These are phyloP conservation scores for Eucalyptus albens DNA, from an alignment of 345 rosid species.

Conservation along the genomic window DNA sequence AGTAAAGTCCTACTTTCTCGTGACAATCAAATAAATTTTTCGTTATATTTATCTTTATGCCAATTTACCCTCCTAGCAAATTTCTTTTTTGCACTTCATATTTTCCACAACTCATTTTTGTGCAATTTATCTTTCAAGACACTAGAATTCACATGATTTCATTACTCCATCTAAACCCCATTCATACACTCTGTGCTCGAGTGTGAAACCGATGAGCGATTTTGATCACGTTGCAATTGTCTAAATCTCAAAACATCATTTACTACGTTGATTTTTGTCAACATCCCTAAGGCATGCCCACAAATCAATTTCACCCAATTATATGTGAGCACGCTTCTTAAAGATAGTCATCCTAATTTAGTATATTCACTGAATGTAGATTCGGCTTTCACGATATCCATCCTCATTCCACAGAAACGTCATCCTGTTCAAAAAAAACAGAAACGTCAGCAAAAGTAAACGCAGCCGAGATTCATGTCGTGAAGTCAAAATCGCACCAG, in stretches of 20 bases:
- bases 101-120: background rate
- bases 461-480: background rate
- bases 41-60: background rate
- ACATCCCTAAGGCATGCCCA: background rate
- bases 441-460: background rate
- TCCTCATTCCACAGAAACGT: background rate
- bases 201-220: background rate
- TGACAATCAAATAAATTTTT: background rate
- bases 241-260: background rate
- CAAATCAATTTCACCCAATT: background rate
- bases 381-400: background rate
- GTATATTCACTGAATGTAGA: background rate
- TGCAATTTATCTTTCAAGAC: background rate
- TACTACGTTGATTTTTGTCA: background rate
- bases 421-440: no score
- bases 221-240: background rate
- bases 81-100: background rate
- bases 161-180: background rate
- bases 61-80: background rate
- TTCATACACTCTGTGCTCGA: background rate
- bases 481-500: background rate
- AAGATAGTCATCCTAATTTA: background rate
- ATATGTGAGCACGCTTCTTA: background rate
- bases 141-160: background rate
- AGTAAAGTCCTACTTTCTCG: background rate